Percentiles rank a stretch among this genome's conserved stretches.
phyloP scores from a whole-genome alignment of 2,329 filamentous ascomycete genomes.

The Trichoderma sp. region DNA sequence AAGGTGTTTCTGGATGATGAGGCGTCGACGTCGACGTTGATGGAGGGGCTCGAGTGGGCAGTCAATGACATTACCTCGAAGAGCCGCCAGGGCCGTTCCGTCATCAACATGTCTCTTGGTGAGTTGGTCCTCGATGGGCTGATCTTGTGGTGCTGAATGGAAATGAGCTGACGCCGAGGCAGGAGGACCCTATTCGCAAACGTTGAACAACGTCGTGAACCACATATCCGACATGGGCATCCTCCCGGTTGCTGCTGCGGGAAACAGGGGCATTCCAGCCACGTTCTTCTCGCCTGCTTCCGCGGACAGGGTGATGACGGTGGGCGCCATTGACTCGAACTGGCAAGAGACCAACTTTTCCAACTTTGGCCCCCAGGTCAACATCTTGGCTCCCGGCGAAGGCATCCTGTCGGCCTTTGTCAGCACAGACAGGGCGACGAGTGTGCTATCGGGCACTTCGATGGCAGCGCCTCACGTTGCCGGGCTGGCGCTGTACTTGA shows the following conservation, averaged over 20 bases:
- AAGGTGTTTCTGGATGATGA: conserved; percentile 46
- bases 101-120: conserved; percentile 54
- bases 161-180: background rate
- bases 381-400: conserved; percentile 56
- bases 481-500: conserved; percentile 61
- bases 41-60: conserved; percentile 39
- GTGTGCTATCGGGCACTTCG: conserved; percentile 59
- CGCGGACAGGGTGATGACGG: conserved; percentile 52
- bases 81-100: conserved; percentile 45
- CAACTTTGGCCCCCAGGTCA: conserved; percentile 53
- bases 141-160: too few relatives aligned
- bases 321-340: conserved; percentile 48
- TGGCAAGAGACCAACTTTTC: conserved; percentile 49
- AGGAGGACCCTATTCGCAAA: conserved; percentile 45
- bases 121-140: background rate
- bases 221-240: conserved; percentile 51
- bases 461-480: conserved; percentile 65
- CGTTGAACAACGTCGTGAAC: conserved; percentile 59
- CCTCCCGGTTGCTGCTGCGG: conserved; percentile 49
- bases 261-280: background rate
- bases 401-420: conserved; percentile 52
- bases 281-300: conserved; percentile 50
- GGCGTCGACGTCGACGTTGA: conserved; percentile 31
- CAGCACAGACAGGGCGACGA: conserved; percentile 45
- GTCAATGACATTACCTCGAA: conserved; percentile 8